These are phyloP conservation scores for Aspergillus incahuasiensis DNA, from an alignment of 495 filamentous ascomycete species.

Conservation along the genomic window DNA sequence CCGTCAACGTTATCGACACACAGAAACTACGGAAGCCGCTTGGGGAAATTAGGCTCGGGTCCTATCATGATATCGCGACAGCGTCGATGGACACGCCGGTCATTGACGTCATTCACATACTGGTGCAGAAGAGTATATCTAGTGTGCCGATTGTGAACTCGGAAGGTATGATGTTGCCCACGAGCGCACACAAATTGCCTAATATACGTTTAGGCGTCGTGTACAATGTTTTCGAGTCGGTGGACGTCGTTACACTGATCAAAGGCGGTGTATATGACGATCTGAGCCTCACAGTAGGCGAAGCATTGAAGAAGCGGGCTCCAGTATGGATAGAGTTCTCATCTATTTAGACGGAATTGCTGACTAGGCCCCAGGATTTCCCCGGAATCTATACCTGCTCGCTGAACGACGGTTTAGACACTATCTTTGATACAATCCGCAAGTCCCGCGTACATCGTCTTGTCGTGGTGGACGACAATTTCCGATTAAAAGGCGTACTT, in stretches of 20 bases:
- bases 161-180: slow-evolving; percentile 64
- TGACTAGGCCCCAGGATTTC: slow-evolving; percentile 60
- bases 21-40: slow-evolving; percentile 84
- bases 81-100: slow-evolving; percentile 90
- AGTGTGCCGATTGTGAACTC: slow-evolving; percentile 90
- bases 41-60: slow-evolving; percentile 79
- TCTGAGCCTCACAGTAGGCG: slow-evolving; percentile 78
- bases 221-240: slow-evolving; percentile 95
- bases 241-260: slow-evolving; percentile 94
- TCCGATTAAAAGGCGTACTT: slow-evolving; percentile 79
- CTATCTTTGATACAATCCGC: slow-evolving; percentile 95
- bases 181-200: background rate
- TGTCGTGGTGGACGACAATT: slow-evolving; percentile 85
- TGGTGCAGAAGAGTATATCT: slow-evolving; percentile 90
- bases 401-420: slow-evolving; percentile 83
- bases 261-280: slow-evolving; percentile 92
- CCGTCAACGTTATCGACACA: slow-evolving; percentile 91
- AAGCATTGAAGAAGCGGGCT: slow-evolving; percentile 80
- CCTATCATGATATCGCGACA: slow-evolving; percentile 73
- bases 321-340: slow-evolving; percentile 47
- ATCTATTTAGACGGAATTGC: background rate
- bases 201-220: slow-evolving; percentile 52
- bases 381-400: slow-evolving; percentile 95
- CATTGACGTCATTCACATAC: slow-evolving; percentile 90
- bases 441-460: slow-evolving; percentile 90